These are phyloP conservation scores for Fusarium cicatricum DNA, from an alignment of 2,329 filamentous ascomycete genomes.

Conservation along the genomic window DNA sequence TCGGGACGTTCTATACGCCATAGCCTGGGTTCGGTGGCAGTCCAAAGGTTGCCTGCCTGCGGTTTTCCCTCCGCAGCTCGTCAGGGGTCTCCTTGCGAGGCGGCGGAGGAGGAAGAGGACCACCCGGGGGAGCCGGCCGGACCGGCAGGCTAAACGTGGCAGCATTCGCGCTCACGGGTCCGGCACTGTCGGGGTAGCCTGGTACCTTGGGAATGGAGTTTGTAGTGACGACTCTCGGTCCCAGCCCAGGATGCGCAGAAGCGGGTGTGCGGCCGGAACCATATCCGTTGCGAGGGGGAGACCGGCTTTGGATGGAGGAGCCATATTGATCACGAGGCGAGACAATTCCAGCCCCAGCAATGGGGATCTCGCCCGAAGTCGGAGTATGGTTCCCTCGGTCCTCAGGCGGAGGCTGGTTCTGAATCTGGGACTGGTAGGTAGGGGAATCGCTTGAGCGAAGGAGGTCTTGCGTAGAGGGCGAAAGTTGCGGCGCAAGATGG, in stretches of 20 bases:
- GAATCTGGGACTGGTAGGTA: slow-evolving; percentile 47
- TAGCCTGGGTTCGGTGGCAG: slow-evolving; percentile 54
- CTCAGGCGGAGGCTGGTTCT: slow-evolving; percentile 49
- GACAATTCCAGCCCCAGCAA: slow-evolving; percentile 64
- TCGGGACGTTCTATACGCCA: slow-evolving; percentile 39
- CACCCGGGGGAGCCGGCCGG: slow-evolving; percentile 67
- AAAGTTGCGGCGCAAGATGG: slow-evolving; percentile 82
- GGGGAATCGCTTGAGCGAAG: slow-evolving; percentile 71
- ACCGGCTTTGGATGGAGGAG: slow-evolving; percentile 57
- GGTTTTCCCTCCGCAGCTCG: slow-evolving; percentile 60
- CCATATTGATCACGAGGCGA: slow-evolving; percentile 61
- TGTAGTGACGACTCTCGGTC: slow-evolving; percentile 59
- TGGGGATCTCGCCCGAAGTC: slow-evolving; percentile 76
- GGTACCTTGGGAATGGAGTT: slow-evolving; percentile 61
- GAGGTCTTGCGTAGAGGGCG: slow-evolving; percentile 79
- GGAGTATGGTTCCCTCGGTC: slow-evolving; percentile 65
- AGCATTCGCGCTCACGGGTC: slow-evolving; percentile 54
- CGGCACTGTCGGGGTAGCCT: slow-evolving; percentile 50
- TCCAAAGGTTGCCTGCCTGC: slow-evolving; percentile 63
- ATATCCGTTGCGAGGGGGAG: slow-evolving; percentile 60
- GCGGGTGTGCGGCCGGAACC: slow-evolving; percentile 54
- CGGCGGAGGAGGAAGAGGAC: slow-evolving; percentile 67
- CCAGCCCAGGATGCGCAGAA: slow-evolving; percentile 59
- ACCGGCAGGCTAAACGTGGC: slow-evolving; percentile 70
- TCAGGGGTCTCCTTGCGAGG: slow-evolving; percentile 65